Conservation (phyloP, 345 rosid species). For the Mallotus nudiflorus region DNA sequence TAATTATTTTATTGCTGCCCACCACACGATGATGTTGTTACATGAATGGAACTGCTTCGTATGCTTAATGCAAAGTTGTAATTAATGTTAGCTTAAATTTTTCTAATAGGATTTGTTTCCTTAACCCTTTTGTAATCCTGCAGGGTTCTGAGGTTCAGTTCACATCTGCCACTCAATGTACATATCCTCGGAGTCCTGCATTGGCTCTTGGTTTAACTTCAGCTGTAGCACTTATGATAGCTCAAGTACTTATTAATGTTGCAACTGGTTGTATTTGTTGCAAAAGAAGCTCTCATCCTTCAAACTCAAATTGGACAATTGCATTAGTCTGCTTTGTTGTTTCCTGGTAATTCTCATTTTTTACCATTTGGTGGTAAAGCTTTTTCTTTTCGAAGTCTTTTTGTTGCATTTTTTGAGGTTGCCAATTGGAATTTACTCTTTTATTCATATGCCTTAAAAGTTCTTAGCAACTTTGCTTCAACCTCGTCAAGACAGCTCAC, state of each 20-base stretch:
- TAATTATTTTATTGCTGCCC: neutral
- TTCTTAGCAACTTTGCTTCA: neutral
- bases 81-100: neutral
- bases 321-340: conserved; percentile 65
- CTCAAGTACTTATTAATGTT: conserved; percentile 58
- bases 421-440: neutral
- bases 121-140: conserved; percentile 15
- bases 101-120: neutral
- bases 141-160: conserved; percentile 68
- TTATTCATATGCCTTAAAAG: neutral
- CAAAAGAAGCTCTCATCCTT: conserved; percentile 50
- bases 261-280: conserved; percentile 83
- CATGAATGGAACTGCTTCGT: neutral
- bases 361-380: neutral
- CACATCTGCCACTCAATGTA: conserved; percentile 47
- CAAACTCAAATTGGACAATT: conserved; percentile 59
- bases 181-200: conserved; percentile 74
- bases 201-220: conserved; percentile 67
- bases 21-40: neutral
- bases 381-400: neutral
- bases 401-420: neutral
- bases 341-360: conserved; percentile 61
- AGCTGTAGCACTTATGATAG: conserved; percentile 59
- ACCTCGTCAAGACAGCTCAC: neutral
- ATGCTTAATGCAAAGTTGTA: neutral